phyloP scores from a whole-genome alignment of 2,329 filamentous ascomycete species.

The Colletotrichum sojae region DNA sequence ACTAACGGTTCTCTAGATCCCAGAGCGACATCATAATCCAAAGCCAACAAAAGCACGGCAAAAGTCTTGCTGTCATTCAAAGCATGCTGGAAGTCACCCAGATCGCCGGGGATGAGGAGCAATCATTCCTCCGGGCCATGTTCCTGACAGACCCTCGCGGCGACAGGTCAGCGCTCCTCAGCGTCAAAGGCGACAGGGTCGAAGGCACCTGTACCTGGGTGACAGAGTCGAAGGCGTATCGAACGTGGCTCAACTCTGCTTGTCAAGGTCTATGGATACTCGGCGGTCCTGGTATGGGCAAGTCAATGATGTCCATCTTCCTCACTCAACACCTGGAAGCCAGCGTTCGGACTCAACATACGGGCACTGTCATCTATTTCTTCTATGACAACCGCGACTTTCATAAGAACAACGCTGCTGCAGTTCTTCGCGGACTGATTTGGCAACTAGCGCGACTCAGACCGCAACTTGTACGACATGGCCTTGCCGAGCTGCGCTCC shows the following conservation, averaged over 20 bases:
- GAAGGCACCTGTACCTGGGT: background rate
- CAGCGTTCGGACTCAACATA: background rate
- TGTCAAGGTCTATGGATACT: background rate
- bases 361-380: background rate
- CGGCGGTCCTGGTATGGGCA: background rate
- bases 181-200: background rate
- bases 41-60: background rate
- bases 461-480: background rate
- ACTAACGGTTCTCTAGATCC: background rate
- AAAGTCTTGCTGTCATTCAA: background rate
- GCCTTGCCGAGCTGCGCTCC: background rate
- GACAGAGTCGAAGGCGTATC: background rate
- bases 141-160: background rate
- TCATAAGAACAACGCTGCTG: background rate
- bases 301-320: background rate
- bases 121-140: background rate
- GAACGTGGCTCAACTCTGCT: background rate
- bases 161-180: background rate
- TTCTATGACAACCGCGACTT: background rate
- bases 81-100: background rate
- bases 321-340: background rate
- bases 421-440: background rate
- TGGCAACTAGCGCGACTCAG: background rate
- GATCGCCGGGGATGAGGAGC: background rate
- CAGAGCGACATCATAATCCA: background rate